Evolutionary conservation across 148 eudicot species (phyloP), one percentile per base, ranked within the genome.

Genomic region (Selenicereus undatus): DNA sequence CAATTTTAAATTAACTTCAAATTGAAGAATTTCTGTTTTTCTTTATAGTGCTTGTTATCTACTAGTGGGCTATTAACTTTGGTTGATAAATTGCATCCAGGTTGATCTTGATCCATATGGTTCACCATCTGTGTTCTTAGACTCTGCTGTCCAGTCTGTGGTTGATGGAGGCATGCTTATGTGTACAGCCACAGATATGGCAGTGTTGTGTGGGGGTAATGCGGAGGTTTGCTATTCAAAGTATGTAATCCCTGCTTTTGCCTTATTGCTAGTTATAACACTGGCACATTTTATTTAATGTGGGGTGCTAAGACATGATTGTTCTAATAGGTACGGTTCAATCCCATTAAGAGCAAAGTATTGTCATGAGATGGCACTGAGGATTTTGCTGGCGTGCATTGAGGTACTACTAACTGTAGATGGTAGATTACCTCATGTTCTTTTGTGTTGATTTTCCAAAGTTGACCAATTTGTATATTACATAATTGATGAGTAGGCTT

Each of bases 61-160:
- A 17, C 69, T 11, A 27, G 70, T 71, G 21, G 26, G 22, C 1
- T 62, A 62, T 75, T 73, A 42, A 56, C 58, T 4, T 22, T 35
- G 24, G 21, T 13, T 72, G 48, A 39, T 65, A 42, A 60, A 50
- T 80, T 84, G 32, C 56, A 69, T 81, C 82, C 86, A 97, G 99
- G 98, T 97, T 90, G 99, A 97, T 89, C 98, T 97, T 84, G 99
- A 97, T 85, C 99, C 99, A 54, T 97, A 97, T 86, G 99, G 99
- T 82, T 86, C 99, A 50, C 98, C 99, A n/a, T 94, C 99, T 45
- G 90, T 91, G 30, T 94, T 97, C 87, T 85, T 97, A 81, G 99
- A 97, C 86, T 97, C 99, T 72, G 96, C 98, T 29, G 87, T 97
- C 83, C 99, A 97, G 82, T 94, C 98, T 77, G 88, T 94, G 83